Evolutionary conservation across 2,329 filamentous ascomycete species (phyloP).

Genomic region (Hymenoscyphus infarciens): DNA sequence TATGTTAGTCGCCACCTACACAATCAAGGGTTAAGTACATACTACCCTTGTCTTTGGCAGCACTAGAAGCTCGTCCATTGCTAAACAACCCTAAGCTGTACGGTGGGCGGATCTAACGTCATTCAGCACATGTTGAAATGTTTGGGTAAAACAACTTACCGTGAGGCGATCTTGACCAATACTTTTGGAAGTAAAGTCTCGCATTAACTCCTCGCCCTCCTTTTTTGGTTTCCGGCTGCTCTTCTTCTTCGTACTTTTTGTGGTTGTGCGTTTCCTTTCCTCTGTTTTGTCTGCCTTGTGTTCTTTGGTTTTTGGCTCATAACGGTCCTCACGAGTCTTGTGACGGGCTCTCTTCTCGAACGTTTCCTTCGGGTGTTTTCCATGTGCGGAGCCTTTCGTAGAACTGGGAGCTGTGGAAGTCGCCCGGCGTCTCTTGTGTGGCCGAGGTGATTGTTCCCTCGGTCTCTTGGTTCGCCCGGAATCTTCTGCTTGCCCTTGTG

Average conservation of each 20-base stretch:
- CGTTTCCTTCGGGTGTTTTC: slow-evolving; percentile 15
- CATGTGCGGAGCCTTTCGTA: neutral
- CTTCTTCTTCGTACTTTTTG: slow-evolving; percentile 30
- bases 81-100: slow-evolving; percentile 44
- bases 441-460: neutral
- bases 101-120: slow-evolving; percentile 37
- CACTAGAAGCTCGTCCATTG: slow-evolving; percentile 41
- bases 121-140: slow-evolving; percentile 15
- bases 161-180: slow-evolving; percentile 52
- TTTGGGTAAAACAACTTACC: slow-evolving; percentile 36
- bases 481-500: neutral
- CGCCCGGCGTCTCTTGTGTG: slow-evolving; percentile 16
- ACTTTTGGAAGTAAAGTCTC: slow-evolving; percentile 53
- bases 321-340: slow-evolving; percentile 55
- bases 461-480: neutral
- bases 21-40: slow-evolving; percentile 24
- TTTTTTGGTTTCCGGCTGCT: slow-evolving; percentile 24
- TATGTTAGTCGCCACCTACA: slow-evolving; percentile 1
- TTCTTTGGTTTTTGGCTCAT: slow-evolving; percentile 44
- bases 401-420: slow-evolving; percentile 5
- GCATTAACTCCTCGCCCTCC: slow-evolving; percentile 46
- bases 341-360: slow-evolving; percentile 48
- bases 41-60: slow-evolving; percentile 38
- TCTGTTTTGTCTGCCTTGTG: slow-evolving; percentile 24
- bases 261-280: slow-evolving; percentile 6